These are phyloP conservation scores for Linum lewisii DNA, from an alignment of 345 rosid species.

Conservation along the genomic window DNA sequence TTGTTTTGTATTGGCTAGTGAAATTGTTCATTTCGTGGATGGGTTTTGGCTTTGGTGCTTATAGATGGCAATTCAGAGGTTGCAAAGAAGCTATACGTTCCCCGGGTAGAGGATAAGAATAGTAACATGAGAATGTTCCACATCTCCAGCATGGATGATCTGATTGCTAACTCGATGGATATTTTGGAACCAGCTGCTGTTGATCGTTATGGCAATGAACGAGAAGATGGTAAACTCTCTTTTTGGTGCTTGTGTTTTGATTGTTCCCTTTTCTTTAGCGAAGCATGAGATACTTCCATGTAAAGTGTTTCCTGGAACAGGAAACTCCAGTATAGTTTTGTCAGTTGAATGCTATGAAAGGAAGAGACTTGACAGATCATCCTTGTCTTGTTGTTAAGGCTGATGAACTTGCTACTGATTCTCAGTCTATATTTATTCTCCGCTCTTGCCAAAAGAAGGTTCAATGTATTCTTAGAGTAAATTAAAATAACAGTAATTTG, in stretches of 20 bases:
- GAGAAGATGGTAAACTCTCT: constrained; percentile 65
- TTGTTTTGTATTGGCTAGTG: neutral
- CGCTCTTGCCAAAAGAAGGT: too few species aligned
- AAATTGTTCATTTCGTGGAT: neutral
- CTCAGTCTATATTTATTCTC: too few species aligned
- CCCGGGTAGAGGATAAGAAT: constrained; percentile 89
- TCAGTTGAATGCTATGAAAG: neutral
- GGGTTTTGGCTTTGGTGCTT: neutral
- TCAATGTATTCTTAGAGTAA: too few species aligned
- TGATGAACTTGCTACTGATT: too few species aligned
- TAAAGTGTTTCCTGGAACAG: neutral
- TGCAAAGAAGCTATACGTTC: constrained; percentile 71
- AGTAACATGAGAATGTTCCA: constrained; percentile 81
- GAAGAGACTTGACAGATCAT: neutral
- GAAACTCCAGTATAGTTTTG: neutral
- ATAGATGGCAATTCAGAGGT: constrained; percentile 28
- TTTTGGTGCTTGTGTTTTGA: neutral
- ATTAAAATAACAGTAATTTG: too few species aligned
- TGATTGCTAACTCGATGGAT: constrained; percentile 80
- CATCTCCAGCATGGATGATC: constrained; percentile 61
- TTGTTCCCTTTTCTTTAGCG: neutral
- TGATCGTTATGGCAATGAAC: constrained; percentile 55
- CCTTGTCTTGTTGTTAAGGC: neutral
- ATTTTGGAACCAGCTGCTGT: constrained; percentile 83
- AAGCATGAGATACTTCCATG: neutral